These are phyloP conservation scores for Exophiala xenobiotica DNA, from an alignment of 2,329 filamentous ascomycete genomes.

Conservation along the genomic window DNA sequence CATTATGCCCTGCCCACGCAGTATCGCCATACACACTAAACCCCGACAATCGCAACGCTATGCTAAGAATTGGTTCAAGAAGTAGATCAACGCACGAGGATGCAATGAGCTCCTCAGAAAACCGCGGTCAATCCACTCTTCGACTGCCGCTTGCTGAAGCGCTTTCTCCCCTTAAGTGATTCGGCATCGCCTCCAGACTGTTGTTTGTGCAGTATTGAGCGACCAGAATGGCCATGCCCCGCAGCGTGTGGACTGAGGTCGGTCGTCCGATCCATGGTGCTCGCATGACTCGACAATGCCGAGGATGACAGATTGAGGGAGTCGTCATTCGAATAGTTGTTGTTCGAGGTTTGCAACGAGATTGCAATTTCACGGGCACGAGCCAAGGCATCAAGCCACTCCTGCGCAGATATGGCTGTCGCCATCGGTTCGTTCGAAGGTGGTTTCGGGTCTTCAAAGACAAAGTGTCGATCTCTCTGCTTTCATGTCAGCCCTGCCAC, in stretches of 20 bases:
- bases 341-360: constrained; percentile 61
- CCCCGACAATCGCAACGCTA: constrained; percentile 18
- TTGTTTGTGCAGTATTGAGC: constrained; percentile 46
- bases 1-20: constrained; percentile 8
- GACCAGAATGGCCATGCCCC: constrained; percentile 39
- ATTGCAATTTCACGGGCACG: constrained; percentile 80
- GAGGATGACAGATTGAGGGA: constrained; percentile 68
- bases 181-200: constrained; percentile 48
- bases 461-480: constrained; percentile 83
- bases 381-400: constrained; percentile 90
- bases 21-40: constrained; percentile 16
- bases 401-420: constrained; percentile 70
- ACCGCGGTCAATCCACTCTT: constrained; percentile 91
- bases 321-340: constrained; percentile 66
- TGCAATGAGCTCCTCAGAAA: constrained; percentile 55
- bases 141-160: constrained; percentile 88
- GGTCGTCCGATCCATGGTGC: constrained; percentile 43
- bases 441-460: constrained; percentile 89
- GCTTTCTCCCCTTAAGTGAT: constrained; percentile 59
- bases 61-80: constrained; percentile 22
- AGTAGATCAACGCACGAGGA: constrained; percentile 1
- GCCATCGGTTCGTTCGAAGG: constrained; percentile 62
- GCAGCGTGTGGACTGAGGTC: constrained; percentile 37
- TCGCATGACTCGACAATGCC: constrained; percentile 65
- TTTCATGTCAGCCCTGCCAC: constrained; percentile 32